These are phyloP conservation scores for Microdochium nivale DNA, from an alignment of 2,329 filamentous ascomycete genomes.

Conservation along the genomic window DNA sequence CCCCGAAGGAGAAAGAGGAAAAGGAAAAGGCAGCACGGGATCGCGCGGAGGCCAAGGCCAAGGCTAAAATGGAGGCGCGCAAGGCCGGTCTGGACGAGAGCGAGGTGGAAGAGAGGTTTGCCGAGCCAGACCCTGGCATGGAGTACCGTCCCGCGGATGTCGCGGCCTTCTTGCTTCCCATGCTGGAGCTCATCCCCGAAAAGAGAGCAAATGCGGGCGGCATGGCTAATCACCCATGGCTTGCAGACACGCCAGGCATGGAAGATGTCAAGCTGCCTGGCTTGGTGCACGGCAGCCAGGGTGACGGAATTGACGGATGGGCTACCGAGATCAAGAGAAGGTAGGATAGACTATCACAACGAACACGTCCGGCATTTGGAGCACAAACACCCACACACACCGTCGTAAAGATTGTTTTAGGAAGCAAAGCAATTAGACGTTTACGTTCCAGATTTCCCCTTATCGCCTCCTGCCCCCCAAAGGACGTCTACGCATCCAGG, in stretches of 20 bases:
- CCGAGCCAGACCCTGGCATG: constrained; percentile 15
- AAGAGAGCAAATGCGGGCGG: constrained; percentile 91
- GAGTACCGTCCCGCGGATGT: constrained; percentile 38
- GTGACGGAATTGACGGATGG: constrained; percentile 94
- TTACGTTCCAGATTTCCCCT: background rate
- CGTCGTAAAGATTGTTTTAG: background rate
- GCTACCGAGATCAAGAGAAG: constrained; percentile 79
- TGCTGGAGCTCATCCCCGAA: constrained; percentile 84
- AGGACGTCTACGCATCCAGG: too few relatives aligned
- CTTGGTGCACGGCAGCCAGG: constrained; percentile 69
- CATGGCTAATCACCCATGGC: constrained; percentile 79
- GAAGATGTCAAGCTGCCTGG: constrained; percentile 64
- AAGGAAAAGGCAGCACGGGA: constrained; percentile 18
- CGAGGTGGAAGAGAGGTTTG: constrained; percentile 17
- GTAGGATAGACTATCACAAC: constrained; percentile 27
- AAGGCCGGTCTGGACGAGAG: constrained; percentile 21
- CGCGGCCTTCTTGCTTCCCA: constrained; percentile 75
- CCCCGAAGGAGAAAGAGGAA: constrained; percentile 28
- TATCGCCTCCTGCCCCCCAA: background rate
- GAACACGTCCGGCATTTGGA: background rate
- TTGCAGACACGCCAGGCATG: constrained; percentile 86
- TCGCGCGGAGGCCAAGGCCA: constrained; percentile 61
- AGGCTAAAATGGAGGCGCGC: constrained; percentile 21
- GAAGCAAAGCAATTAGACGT: background rate
- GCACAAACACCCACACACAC: background rate